Evolutionary conservation across 345 rosid species (phyloP).

Genomic region (Salix dunnii): DNA sequence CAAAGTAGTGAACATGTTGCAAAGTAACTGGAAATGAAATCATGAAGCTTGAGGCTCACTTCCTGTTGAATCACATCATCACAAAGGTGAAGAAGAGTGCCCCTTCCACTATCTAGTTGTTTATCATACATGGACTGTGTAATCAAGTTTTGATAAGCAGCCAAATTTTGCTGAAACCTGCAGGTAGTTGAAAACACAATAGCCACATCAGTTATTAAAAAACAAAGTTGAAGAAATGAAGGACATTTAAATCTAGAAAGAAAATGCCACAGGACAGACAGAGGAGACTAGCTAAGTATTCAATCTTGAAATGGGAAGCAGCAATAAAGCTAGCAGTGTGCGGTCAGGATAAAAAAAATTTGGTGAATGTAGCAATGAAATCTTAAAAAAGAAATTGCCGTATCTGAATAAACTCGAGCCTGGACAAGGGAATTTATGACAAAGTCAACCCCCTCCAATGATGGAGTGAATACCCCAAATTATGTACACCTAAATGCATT

Average conservation of each 20-base stretch:
- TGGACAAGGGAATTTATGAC: not conserved
- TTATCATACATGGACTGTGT: conserved; percentile 96
- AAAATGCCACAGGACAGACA: not conserved
- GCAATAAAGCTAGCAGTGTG: not conserved
- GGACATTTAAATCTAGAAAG: not conserved
- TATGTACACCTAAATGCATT: not conserved
- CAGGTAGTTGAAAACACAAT: conserved; percentile 22
- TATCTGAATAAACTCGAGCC: not conserved
- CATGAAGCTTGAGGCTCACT: conserved; percentile 44
- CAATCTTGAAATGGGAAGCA: not conserved
- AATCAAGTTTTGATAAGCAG: conserved; percentile 80
- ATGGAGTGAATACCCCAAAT: not conserved
- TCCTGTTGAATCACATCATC: conserved; percentile 99
- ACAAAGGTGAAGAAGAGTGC: conserved; percentile 91
- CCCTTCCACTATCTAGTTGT: conserved; percentile 94
- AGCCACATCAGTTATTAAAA: conserved; percentile 3
- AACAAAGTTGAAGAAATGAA: not conserved
- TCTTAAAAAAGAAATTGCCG: not conserved
- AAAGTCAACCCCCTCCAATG: not conserved
- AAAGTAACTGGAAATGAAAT: not conserved
- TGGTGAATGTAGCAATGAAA: not conserved
- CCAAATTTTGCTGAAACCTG: conserved; percentile 87
- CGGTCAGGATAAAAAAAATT: not conserved
- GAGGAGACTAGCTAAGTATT: not conserved
- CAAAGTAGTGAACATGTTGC: not conserved